These are phyloP conservation scores for Gaertneriomyces semiglobifer DNA, from an alignment of 192 early-diverging fungal genomes.

Conservation along the genomic window DNA sequence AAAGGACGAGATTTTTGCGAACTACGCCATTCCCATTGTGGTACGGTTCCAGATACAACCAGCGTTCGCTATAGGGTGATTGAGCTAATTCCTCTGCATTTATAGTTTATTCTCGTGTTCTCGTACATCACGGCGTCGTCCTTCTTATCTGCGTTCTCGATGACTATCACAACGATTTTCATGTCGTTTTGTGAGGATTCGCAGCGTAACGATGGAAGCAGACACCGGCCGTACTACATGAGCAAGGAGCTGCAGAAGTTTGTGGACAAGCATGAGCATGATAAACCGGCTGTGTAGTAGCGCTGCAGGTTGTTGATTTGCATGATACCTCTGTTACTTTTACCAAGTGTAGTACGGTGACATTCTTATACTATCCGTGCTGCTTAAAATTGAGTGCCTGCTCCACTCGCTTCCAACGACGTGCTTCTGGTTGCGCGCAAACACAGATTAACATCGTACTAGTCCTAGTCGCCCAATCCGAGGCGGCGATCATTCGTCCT, in stretches of 20 bases:
- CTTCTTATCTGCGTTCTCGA: constrained; percentile 48
- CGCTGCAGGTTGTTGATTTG: neutral
- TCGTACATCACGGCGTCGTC: constrained; percentile 41
- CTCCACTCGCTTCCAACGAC: too few species aligned
- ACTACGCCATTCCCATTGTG: constrained; percentile 30
- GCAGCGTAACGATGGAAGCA: constrained; percentile 53
- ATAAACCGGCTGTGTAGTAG: constrained; percentile 13
- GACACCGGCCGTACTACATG: constrained; percentile 53
- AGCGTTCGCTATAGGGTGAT: neutral
- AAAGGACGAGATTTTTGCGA: constrained; percentile 20
- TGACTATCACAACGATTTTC: constrained; percentile 57
- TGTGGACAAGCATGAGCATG: constrained; percentile 22
- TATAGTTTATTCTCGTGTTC: constrained; percentile 35
- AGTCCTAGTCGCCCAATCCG: too few species aligned
- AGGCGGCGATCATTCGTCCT: too few species aligned
- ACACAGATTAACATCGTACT: too few species aligned
- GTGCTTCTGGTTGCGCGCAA: too few species aligned
- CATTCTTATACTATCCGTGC: too few species aligned
- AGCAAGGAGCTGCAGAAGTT: constrained; percentile 28
- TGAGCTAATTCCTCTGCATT: constrained; percentile 18
- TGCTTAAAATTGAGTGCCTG: too few species aligned
- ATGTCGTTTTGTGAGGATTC: constrained; percentile 51
- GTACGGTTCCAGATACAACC: constrained; percentile 1
- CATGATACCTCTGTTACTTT: neutral
- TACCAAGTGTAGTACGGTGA: too few species aligned